These are phyloP conservation scores for Exophiala sideris DNA, from an alignment of 2,329 filamentous ascomycete genomes.

Conservation along the genomic window DNA sequence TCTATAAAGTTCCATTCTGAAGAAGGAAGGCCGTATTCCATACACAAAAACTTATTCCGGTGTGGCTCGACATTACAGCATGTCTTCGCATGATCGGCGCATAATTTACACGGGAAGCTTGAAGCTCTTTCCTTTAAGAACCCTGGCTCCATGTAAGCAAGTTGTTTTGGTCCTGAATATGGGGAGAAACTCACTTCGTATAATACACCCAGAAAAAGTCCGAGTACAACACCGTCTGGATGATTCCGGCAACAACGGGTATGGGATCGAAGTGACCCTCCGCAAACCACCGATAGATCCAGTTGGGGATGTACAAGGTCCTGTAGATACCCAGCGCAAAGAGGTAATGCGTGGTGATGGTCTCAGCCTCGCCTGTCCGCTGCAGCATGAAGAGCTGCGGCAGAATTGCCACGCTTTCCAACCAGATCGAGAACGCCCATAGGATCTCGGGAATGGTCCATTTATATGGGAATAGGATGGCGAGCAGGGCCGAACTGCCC, in stretches of 20 bases:
- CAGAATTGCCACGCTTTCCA: constrained; percentile 93
- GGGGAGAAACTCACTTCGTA: constrained; percentile 64
- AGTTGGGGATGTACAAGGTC: constrained; percentile 96
- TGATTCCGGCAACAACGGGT: constrained; percentile 78
- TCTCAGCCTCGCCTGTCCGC: constrained; percentile 94
- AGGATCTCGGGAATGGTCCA: constrained; percentile 78
- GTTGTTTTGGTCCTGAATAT: background rate
- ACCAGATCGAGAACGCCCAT: constrained; percentile 98
- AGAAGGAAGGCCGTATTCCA: background rate
- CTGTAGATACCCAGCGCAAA: constrained; percentile 90
- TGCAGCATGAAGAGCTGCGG: constrained; percentile 98
- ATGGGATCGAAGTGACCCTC: constrained; percentile 83
- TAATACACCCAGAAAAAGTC: constrained; percentile 99
- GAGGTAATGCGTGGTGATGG: constrained; percentile 98
- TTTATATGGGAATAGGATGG: constrained; percentile 77
- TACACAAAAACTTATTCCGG: too few species aligned
- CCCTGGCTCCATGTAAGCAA: constrained; percentile 37
- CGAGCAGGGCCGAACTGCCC: constrained; percentile 73
- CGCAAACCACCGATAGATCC: constrained; percentile 84
- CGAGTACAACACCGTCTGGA: constrained; percentile 94
- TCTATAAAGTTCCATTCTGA: background rate
- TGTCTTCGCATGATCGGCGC: too few species aligned
- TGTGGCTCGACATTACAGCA: too few species aligned
- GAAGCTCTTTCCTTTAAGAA: constrained; percentile 84
- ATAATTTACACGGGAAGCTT: constrained; percentile 69